Percentiles rank a stretch among this genome's conserved stretches.
These are phyloP conservation scores for Dipodascus albidus DNA, from an alignment of 805 yeast species.

Conservation along the genomic window DNA sequence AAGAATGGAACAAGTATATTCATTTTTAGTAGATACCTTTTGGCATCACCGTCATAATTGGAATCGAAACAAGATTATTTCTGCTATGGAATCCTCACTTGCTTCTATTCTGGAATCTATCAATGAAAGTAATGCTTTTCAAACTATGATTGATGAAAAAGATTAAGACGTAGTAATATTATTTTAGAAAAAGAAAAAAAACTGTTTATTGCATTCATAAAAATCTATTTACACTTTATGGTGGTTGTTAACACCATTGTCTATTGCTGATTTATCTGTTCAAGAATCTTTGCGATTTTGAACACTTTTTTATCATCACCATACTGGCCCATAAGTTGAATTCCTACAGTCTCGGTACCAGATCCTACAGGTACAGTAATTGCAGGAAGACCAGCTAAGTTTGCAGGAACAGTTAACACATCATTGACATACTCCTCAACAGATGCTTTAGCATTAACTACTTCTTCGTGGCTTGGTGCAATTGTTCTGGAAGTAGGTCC, in stretches of 20 bases:
- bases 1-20: conserved; percentile 48
- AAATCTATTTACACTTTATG: background rate
- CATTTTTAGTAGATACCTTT: conserved; percentile 56
- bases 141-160: background rate
- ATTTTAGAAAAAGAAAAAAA: too few species aligned
- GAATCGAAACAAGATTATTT: conserved; percentile 30
- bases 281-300: conserved; percentile 24
- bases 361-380: conserved; percentile 54
- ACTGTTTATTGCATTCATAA: background rate
- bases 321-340: conserved; percentile 77
- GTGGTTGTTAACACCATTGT: background rate
- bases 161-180: background rate
- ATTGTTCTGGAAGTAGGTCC: conserved; percentile 56
- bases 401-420: conserved; percentile 78
- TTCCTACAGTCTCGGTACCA: conserved; percentile 39
- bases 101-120: conserved; percentile 7
- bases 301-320: conserved; percentile 68
- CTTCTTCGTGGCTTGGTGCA: conserved; percentile 46
- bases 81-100: conserved; percentile 11
- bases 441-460: conserved; percentile 28
- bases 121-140: conserved; percentile 1
- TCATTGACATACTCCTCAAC: conserved; percentile 68
- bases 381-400: conserved; percentile 85
- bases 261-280: background rate
- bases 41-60: conserved; percentile 56